Percentiles rank a stretch among this genome's conserved stretches.
phyloP scores from a whole-genome alignment of 768 basidiomycete genomes.

The Cubamyces sp. region DNA sequence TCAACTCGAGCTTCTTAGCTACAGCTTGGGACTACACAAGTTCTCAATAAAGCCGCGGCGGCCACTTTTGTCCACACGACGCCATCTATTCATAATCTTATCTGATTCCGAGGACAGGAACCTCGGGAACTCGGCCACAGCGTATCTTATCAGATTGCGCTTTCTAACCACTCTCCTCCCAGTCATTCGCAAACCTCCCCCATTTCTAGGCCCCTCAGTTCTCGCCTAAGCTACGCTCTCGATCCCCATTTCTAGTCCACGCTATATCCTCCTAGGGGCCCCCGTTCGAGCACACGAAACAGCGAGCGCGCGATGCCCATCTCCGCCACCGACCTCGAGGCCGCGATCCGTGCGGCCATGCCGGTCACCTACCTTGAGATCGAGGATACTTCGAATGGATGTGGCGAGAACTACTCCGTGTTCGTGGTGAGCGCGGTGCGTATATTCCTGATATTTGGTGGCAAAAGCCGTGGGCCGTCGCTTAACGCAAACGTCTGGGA shows the following conservation, averaged over 20 bases:
- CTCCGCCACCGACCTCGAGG: slow-evolving; percentile 56
- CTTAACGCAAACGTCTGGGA: not conserved
- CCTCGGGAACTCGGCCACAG: not conserved
- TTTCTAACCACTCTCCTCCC: slow-evolving; percentile 20
- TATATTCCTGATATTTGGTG: slow-evolving; percentile 7
- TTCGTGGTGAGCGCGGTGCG: slow-evolving; percentile 77
- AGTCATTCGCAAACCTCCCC: slow-evolving; percentile 1
- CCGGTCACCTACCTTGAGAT: slow-evolving; percentile 72
- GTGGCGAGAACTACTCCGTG: slow-evolving; percentile 78
- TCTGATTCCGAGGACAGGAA: slow-evolving; percentile 8
- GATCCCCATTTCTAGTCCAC: not conserved
- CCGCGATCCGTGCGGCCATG: slow-evolving; percentile 63
- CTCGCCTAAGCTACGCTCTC: too few relatives aligned
- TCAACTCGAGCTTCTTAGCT: not conserved
- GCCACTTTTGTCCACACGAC: not conserved
- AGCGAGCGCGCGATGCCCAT: slow-evolving; percentile 58
- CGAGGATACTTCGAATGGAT: slow-evolving; percentile 77
- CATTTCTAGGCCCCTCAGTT: not conserved
- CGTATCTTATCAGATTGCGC: slow-evolving; percentile 36
- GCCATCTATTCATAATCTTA: slow-evolving; percentile 8
- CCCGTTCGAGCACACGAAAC: not conserved
- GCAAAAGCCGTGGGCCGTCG: not conserved
- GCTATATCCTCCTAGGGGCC: not conserved
- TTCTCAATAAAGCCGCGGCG: not conserved
- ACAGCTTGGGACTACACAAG: not conserved